A percentile compares a stretch with the other conserved stretches of the same genome.
phyloP scores from a whole-genome alignment of 257 asterid species.

The Solanum lignicaule region DNA sequence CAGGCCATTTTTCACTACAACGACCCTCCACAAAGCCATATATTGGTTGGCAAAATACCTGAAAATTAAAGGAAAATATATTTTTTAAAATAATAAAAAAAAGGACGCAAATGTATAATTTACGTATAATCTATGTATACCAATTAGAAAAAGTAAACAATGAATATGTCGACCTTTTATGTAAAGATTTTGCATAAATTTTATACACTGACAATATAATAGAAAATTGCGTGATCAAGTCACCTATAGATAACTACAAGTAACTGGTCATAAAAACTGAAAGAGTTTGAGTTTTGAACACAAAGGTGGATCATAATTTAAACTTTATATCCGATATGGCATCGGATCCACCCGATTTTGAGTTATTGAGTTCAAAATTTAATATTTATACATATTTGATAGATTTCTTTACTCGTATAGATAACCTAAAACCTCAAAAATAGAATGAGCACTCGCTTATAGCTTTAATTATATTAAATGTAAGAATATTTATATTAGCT shows the following conservation, averaged over 20 bases:
- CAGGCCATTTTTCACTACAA: background rate
- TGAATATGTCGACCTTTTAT: background rate
- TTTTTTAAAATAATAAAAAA: too few species aligned
- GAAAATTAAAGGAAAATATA: background rate
- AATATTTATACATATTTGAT: background rate
- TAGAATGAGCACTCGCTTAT: too few species aligned
- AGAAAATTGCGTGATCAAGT: background rate
- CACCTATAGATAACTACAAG: background rate
- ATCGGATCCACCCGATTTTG: background rate
- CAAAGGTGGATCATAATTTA: background rate
- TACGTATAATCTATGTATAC: background rate
- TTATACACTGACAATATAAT: background rate
- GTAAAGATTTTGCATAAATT: background rate
- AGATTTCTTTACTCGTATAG: background rate
- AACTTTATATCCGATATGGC: background rate
- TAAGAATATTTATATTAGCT: background rate
- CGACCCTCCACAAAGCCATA: conserved; percentile 16
- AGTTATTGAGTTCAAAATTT: background rate
- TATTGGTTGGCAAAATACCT: conserved; percentile 24
- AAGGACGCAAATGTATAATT: background rate
- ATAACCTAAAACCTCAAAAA: background rate
- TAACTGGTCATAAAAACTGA: background rate
- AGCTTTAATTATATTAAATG: too few species aligned
- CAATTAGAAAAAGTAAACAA: background rate
- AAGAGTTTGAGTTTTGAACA: background rate